These are phyloP conservation scores for Citrus mangshanensis DNA, from an alignment of 345 rosid genomes.

Conservation along the genomic window DNA sequence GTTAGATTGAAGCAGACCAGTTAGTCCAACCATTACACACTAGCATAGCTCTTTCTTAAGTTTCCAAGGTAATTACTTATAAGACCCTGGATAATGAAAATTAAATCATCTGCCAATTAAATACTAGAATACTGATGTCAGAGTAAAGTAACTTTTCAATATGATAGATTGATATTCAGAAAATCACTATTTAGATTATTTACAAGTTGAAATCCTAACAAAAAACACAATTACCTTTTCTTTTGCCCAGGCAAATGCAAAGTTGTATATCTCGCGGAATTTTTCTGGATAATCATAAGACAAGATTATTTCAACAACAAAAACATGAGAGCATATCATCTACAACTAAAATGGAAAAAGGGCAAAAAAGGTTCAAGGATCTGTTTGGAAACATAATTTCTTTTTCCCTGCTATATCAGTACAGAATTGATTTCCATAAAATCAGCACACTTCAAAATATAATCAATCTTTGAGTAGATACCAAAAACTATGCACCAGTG, in stretches of 20 bases:
- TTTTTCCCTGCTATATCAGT: not conserved
- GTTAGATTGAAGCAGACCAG: not conserved
- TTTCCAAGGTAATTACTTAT: not conserved
- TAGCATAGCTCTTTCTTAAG: not conserved
- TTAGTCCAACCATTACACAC: not conserved
- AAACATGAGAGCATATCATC: not conserved
- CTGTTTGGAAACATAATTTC: not conserved
- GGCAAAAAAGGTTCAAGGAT: not conserved
- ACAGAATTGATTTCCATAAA: not conserved
- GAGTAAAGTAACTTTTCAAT: not conserved
- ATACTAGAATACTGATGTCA: not conserved
- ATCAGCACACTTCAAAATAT: not conserved
- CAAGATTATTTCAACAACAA: constrained; percentile 5
- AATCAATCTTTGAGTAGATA: constrained; percentile 6
- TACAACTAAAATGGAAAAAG: not conserved
- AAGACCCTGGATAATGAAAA: not conserved
- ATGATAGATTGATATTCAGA: not conserved
- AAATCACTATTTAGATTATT: not conserved
- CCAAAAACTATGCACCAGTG: constrained; percentile 10
- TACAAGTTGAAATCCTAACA: not conserved
- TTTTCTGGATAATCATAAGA: constrained; percentile 62
- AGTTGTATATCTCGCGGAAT: constrained; percentile 89
- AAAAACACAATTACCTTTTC: constrained; percentile 68
- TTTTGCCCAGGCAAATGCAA: constrained; percentile 97
- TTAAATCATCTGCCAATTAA: not conserved